These are phyloP conservation scores for Acer yangbiense DNA, from an alignment of 345 rosid genomes.

Conservation along the genomic window DNA sequence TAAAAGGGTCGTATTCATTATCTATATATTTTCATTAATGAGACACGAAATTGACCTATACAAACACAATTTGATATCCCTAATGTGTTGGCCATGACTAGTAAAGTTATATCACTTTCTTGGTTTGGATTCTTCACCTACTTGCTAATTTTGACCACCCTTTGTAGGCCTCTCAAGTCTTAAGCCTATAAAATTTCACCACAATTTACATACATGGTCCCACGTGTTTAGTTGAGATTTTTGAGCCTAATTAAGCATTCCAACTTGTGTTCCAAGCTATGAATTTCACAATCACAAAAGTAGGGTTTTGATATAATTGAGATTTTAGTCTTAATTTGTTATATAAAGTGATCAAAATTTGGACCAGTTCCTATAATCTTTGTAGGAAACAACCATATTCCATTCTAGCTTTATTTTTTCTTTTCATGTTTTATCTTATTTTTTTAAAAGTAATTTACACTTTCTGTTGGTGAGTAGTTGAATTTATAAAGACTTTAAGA, in stretches of 20 bases:
- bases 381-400: background rate
- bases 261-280: background rate
- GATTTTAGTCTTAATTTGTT: background rate
- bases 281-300: background rate
- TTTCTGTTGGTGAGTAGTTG: background rate
- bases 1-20: no score
- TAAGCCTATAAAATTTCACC: background rate
- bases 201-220: background rate
- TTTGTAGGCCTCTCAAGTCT: background rate
- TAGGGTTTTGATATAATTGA: background rate
- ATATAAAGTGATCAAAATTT: background rate
- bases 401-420: no score
- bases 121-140: background rate
- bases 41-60: background rate
- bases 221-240: background rate
- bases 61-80: background rate
- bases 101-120: background rate
- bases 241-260: background rate
- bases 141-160: background rate
- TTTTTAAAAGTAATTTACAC: background rate
- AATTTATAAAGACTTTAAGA: background rate
- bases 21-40: no score
- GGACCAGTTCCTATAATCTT: background rate
- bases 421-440: no score
- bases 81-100: background rate